Evolutionary conservation across 2,329 filamentous ascomycete species (phyloP).

Genomic region (Aspergillus proliferans): DNA sequence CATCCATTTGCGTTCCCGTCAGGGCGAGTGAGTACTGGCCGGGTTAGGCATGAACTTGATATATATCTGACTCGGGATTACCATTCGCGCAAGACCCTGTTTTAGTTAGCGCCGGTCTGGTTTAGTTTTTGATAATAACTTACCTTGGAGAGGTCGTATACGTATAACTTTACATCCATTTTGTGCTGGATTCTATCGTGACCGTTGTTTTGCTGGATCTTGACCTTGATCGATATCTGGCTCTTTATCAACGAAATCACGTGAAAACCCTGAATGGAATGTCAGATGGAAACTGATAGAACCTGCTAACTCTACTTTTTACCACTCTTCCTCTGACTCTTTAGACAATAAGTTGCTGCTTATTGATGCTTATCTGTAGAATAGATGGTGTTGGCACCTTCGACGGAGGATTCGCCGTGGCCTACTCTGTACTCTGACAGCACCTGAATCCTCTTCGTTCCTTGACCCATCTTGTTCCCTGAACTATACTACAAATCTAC

Average conservation of each 20-base stretch:
- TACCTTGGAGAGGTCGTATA: slow-evolving; percentile 68
- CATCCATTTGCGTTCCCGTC: slow-evolving; percentile 70
- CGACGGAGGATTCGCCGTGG: too few species aligned
- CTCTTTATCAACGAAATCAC: not conserved
- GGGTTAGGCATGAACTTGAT: not conserved
- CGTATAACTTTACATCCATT: slow-evolving; percentile 72
- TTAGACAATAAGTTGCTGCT: too few species aligned
- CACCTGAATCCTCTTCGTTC: too few species aligned
- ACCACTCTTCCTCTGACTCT: too few species aligned
- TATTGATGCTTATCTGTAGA: too few species aligned
- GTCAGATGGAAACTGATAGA: too few species aligned
- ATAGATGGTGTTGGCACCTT: too few species aligned
- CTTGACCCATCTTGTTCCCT: too few species aligned
- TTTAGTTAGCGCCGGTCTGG: slow-evolving; percentile 12
- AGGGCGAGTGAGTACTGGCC: slow-evolving; percentile 51
- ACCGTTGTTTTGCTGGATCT: not conserved
- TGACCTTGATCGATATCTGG: not conserved
- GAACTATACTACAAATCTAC: too few species aligned
- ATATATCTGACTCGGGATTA: slow-evolving; percentile 24
- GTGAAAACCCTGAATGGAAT: not conserved
- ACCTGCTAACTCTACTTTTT: too few species aligned
- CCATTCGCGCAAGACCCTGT: slow-evolving; percentile 51
- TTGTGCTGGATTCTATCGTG: slow-evolving; percentile 2
- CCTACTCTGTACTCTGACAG: too few species aligned
- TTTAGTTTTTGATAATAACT: not conserved